phyloP scores from a whole-genome alignment of 768 basidiomycete species.

The Leccinum boreale region DNA sequence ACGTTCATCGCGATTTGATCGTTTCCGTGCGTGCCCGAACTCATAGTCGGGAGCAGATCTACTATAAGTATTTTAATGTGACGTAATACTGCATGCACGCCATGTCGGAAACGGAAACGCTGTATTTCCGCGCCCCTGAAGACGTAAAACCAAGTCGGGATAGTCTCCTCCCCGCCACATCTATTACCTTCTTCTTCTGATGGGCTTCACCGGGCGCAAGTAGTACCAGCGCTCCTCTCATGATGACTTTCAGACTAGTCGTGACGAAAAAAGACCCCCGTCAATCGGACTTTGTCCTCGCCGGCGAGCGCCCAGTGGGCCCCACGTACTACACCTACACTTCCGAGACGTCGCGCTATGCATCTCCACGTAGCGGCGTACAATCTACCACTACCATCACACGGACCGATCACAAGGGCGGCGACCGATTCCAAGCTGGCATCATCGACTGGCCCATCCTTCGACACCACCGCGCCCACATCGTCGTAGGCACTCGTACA shows the following conservation, averaged over 20 bases:
- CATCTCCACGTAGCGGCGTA: constrained; percentile 4
- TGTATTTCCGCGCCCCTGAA: neutral
- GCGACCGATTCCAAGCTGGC: constrained; percentile 26
- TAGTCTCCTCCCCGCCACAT: neutral
- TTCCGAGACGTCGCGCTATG: neutral
- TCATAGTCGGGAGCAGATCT: no score
- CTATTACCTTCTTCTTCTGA: neutral
- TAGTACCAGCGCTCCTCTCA: neutral
- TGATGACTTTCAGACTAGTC: constrained; percentile 22
- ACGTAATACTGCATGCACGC: neutral
- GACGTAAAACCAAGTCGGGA: neutral
- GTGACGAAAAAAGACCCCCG: constrained; percentile 26
- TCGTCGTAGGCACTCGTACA: constrained; percentile 26
- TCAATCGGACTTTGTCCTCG: constrained; percentile 21
- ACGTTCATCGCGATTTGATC: neutral
- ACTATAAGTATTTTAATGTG: neutral
- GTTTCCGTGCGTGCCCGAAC: neutral
- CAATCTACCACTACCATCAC: constrained; percentile 25
- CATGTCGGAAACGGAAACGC: neutral
- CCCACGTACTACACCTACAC: constrained; percentile 18
- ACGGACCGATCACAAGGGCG: constrained; percentile 11
- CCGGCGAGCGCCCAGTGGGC: neutral
- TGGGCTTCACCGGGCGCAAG: neutral
- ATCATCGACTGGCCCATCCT: constrained; percentile 29
- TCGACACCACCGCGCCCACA: neutral